A percentile compares a stretch with the other conserved stretches of the same genome.
Conservation (phyloP, 805 yeast genomes). For the Cephaloascus albidus region DNA sequence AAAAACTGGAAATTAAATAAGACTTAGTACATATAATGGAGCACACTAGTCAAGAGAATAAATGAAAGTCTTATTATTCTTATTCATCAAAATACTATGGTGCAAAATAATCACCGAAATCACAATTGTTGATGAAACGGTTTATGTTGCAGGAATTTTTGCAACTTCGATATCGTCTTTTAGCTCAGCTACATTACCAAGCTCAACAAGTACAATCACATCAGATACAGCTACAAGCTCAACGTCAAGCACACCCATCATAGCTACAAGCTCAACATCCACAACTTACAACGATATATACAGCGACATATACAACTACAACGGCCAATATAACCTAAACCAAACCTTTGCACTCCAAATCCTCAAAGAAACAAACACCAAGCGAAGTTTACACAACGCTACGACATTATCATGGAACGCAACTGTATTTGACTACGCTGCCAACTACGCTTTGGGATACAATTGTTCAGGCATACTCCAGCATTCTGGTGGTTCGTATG, state of each 20-base stretch:
- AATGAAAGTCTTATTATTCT: too few species aligned
- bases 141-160: background rate
- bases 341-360: slow-evolving; percentile 11
- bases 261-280: too few species aligned
- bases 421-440: slow-evolving; percentile 20
- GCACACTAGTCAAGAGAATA: too few species aligned
- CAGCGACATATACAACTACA: background rate
- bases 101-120: background rate
- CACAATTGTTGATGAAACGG: background rate
- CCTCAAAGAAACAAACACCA: slow-evolving; percentile 17
- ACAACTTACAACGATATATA: background rate
- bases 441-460: slow-evolving; percentile 18
- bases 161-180: too few species aligned
- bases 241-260: too few species aligned
- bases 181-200: too few species aligned
- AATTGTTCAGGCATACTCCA: slow-evolving; percentile 22
- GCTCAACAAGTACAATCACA: too few species aligned
- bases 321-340: background rate
- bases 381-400: slow-evolving; percentile 19
- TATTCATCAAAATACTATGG: too few species aligned
- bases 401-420: slow-evolving; percentile 21
- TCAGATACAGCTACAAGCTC: too few species aligned
- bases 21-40: too few species aligned
- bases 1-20: too few species aligned
- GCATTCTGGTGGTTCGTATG: slow-evolving; percentile 26